Base-by-base conservation (phyloP, 495 filamentous ascomycete species). In the Neurospora sp. region DNA sequence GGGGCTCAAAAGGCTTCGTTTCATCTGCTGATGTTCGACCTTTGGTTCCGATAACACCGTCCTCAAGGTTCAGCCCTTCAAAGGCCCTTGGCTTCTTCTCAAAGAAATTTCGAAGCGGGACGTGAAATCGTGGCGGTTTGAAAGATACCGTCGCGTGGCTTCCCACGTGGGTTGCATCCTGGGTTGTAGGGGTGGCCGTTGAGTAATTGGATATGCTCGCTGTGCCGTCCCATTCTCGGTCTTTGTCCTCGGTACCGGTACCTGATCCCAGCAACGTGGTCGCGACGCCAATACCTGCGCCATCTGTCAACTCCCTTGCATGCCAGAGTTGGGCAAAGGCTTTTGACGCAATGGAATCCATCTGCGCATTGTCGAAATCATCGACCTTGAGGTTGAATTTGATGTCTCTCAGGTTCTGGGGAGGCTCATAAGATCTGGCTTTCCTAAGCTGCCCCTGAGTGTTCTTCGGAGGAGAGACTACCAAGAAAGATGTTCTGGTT, bases 1-100 rank as follows among this genome's bases (percentile, higher is more conserved):
- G 76, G 11, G 82, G 72, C 36, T 82, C 77, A 36, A 81, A 78
- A 0, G 78, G 71, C 19, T 66, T 59, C 37, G 13, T 62, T 62
- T 62, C 54, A 31, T 31, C 24, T 31, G 54, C 31, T 62, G 24
- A 21, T 62, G 54, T 31, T 62, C 24, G 24, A 28, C 24, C 13
- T 31, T 62, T 13, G 54, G 54, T 62, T 62, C 54, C 54, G 54
- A 62, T 31, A 31, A 17, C 24, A 3, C 54, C 5, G 24, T 72
- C 43, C 13, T 38, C 70, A 4, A 13, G 9, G 28, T 43, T 19
- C 34, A 34, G 39, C 31, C 11, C 28, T 43, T 19, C 54, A 15
- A 9, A 3, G 5, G 2, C 1, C 24, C 5, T 62, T 62, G 54
- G 54, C 54, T 62, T 62, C 24, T 62, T 62, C 54, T 62, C 48